Evolutionary conservation across 2,329 filamentous ascomycete genomes (phyloP).

Genomic region (Paraconiothyrium brasiliense): DNA sequence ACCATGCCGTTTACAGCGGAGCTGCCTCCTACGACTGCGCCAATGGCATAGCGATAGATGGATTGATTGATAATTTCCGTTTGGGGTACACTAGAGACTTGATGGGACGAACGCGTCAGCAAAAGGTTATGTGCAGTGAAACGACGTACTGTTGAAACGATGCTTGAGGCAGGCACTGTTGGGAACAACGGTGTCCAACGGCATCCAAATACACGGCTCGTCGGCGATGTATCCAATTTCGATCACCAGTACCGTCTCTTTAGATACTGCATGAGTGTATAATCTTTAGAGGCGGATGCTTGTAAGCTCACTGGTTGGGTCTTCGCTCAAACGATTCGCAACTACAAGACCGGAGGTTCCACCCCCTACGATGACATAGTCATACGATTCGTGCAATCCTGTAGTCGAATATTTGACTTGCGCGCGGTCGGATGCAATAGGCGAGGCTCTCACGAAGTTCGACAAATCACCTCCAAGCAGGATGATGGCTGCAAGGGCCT

Average conservation of each 20-base stretch:
- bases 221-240: constrained; percentile 21
- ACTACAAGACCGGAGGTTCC: constrained; percentile 25
- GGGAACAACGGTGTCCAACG: not conserved
- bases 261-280: not conserved
- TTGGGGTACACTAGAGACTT: constrained; percentile 13
- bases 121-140: not conserved
- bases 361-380: constrained; percentile 29
- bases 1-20: constrained; percentile 46
- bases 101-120: not conserved
- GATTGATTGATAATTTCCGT: constrained; percentile 9
- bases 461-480: not conserved
- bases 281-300: not conserved
- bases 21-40: constrained; percentile 43
- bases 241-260: constrained; percentile 20
- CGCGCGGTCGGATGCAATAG: not conserved
- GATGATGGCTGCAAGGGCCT: not conserved
- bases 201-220: constrained; percentile 17
- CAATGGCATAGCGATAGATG: constrained; percentile 21
- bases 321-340: constrained; percentile 24
- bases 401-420: constrained; percentile 11
- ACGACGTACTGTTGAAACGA: constrained; percentile 13
- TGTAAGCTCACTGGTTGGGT: constrained; percentile 10
- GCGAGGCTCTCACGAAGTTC: not conserved
- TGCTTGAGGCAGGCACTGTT: constrained; percentile 11
- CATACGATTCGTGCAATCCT: constrained; percentile 18